These are phyloP conservation scores for Rhodotorula sp. DNA, from an alignment of 1,284 basidiomycete species.

Conservation along the genomic window DNA sequence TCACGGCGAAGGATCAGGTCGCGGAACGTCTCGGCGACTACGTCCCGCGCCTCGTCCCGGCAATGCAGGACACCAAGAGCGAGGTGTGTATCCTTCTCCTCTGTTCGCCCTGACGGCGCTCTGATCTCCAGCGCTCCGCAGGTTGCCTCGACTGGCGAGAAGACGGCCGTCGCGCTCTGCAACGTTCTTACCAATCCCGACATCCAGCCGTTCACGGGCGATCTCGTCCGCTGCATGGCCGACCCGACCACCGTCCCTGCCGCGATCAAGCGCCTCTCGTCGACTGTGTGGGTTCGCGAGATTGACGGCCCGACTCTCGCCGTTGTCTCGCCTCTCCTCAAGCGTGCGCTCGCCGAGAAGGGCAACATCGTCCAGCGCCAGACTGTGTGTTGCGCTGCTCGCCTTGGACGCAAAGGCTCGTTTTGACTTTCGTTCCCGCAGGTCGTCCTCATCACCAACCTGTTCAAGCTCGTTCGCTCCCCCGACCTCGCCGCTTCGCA, in stretches of 20 bases:
- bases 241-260: conserved; percentile 78
- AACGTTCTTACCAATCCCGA: conserved; percentile 92
- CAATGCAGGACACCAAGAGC: conserved; percentile 96
- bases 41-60: conserved; percentile 81
- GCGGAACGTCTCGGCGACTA: conserved; percentile 79
- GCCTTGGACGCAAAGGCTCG: background rate
- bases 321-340: conserved; percentile 88
- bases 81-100: conserved; percentile 63
- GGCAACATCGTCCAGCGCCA: conserved; percentile 74
- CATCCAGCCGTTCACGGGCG: conserved; percentile 83
- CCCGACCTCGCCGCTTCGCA: conserved; percentile 87
- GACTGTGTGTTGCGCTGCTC: conserved; percentile 56
- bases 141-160: conserved; percentile 85
- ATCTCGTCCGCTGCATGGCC: conserved; percentile 87
- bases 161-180: conserved; percentile 91
- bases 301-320: conserved; percentile 95
- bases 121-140: conserved; percentile 47
- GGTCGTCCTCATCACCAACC: conserved; percentile 92
- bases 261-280: conserved; percentile 93
- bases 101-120: background rate
- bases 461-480: conserved; percentile 96
- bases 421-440: background rate
- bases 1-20: conserved; percentile 70
- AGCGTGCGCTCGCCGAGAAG: conserved; percentile 91
- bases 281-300: conserved; percentile 95